Evolutionary conservation across 192 early-diverging fungal species (phyloP), one percentile per base, ranked within the genome.

Genomic region (Coemansia sp.): DNA sequence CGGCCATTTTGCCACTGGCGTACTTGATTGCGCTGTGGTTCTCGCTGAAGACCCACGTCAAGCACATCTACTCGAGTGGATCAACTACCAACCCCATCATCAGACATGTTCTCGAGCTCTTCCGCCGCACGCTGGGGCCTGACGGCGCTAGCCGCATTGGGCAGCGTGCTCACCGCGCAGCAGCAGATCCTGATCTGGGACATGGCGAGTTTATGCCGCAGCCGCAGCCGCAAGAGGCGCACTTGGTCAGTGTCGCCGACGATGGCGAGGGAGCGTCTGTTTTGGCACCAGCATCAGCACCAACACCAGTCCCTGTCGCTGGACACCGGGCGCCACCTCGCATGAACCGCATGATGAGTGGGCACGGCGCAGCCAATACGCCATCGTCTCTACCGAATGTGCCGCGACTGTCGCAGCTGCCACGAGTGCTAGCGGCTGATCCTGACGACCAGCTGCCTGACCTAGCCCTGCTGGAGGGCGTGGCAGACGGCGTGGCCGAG

Each of bases 11-110:
- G 52, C 83, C 85, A 7, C 74, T 91, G 40, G 86, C 92, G 29
- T 98, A 98, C 67, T 67, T 88, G 38, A 87, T 95, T 60, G 97
- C 94, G 29, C 83, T 98, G 54, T 88, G 87, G 84, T 98, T 97
- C 58, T 93, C 93, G 54, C 86, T 98, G 21, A 85, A 89, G 52
- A 98, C 97, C 0, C 97, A 98, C 63, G 88, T 90, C 33, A 83
- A 89, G 56, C 85, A 80, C 52, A 91, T 91, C 60, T 91, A 91
- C 69, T 78, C 77, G 14, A 78, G 62, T 41, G 14, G 21, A 3
- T 54, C 58, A 19, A 67, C 66, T 39, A 55, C 63, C 44, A 83
- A 77, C 56, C 76, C 80, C 12, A 81, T 77, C 50, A 50, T 72
- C 26, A 63, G 73, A 35, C 70, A 73, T 19, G 82, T 91, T 17